These are phyloP conservation scores for Melaleuca quinquenervia DNA, from an alignment of 345 rosid genomes.

Conservation along the genomic window DNA sequence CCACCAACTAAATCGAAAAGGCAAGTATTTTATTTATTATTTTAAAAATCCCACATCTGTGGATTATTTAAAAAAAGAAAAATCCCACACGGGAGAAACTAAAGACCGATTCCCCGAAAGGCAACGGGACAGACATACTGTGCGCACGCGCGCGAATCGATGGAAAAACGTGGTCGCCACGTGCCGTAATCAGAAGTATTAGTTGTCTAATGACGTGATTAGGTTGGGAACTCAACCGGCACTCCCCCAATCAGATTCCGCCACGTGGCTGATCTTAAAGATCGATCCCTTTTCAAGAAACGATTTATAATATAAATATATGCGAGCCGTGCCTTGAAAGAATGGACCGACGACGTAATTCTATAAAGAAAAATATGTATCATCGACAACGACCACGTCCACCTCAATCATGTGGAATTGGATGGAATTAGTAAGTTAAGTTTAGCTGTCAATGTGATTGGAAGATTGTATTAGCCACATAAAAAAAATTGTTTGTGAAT, in stretches of 20 bases:
- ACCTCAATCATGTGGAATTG: not conserved
- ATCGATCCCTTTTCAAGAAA: not conserved
- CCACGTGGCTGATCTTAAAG: not conserved
- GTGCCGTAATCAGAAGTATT: not conserved
- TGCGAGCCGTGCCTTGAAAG: not conserved
- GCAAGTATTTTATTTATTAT: too few species aligned
- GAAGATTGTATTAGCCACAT: too few species aligned
- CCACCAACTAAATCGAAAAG: not conserved
- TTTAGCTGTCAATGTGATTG: not conserved
- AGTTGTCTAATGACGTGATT: not conserved
- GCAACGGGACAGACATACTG: not conserved
- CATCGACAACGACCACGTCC: not conserved
- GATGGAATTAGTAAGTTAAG: not conserved
- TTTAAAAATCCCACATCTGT: not conserved
- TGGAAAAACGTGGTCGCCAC: not conserved
- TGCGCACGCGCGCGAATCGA: not conserved
- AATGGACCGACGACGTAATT: not conserved
- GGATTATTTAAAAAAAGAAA: not conserved
- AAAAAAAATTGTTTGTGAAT: too few species aligned
- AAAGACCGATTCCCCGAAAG: not conserved
- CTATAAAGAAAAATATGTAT: not conserved
- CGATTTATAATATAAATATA: too few species aligned
- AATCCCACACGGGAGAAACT: not conserved
- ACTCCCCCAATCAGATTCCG: not conserved
- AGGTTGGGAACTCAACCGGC: not conserved